These are phyloP conservation scores for Trichosporon faecale DNA, from an alignment of 1,284 basidiomycete species.

Conservation along the genomic window DNA sequence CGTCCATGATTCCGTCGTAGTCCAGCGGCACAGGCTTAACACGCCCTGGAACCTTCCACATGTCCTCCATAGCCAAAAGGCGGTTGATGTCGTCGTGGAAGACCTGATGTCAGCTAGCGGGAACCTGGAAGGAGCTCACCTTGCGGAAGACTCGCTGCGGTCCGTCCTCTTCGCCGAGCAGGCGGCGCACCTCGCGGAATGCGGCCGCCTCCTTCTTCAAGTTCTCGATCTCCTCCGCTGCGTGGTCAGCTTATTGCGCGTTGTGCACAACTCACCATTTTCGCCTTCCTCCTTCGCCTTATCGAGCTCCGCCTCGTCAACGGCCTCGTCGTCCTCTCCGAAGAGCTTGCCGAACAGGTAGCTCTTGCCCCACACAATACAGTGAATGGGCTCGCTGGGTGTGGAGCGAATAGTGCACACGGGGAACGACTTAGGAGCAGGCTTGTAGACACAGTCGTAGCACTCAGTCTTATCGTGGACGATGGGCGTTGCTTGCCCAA, in stretches of 20 bases:
- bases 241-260: conserved; percentile 1
- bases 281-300: conserved; percentile 62
- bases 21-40: conserved; percentile 79
- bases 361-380: conserved; percentile 98
- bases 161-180: conserved; percentile 56
- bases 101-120: conserved; percentile 58
- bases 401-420: conserved; percentile 98
- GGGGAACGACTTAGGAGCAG: conserved; percentile 88
- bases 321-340: conserved; percentile 71
- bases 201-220: conserved; percentile 84
- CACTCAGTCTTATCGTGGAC: conserved; percentile 72
- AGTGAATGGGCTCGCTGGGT: conserved; percentile 95
- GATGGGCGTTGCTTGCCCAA: conserved; percentile 67
- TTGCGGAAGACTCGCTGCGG: conserved; percentile 79
- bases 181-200: conserved; percentile 71
- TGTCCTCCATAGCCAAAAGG: conserved; percentile 90
- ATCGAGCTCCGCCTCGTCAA: conserved; percentile 53
- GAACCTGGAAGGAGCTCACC: conserved; percentile 53
- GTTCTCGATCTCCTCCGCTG: conserved; percentile 85
- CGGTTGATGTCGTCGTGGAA: conserved; percentile 86
- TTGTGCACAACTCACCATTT: conserved; percentile 59
- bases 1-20: conserved; percentile 67
- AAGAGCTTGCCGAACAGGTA: conserved; percentile 97
- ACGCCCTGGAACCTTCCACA: conserved; percentile 78
- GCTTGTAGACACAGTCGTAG: conserved; percentile 87